Evolutionary conservation across 2,329 filamentous ascomycete genomes (phyloP), one percentile per base, ranked within the genome.

Genomic region (Fusarium oxysporum): DNA sequence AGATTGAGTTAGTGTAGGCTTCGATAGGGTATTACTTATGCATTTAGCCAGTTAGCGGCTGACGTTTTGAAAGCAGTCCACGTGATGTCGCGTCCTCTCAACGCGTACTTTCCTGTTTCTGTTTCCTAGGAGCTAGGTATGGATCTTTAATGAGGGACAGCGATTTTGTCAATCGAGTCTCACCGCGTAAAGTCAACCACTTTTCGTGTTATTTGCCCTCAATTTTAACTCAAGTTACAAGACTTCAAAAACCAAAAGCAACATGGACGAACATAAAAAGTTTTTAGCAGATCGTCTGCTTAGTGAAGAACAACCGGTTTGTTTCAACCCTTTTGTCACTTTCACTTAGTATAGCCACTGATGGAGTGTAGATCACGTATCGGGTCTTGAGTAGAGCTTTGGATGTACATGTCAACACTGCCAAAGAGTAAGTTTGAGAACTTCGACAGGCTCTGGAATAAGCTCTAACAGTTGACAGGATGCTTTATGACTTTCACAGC

Each of bases 401-500:
- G 60, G 92, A 94, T 78, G 88, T 97, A 48, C 93, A 98, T 80
- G 92, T 93, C 81, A 96, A 97, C 79, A 86, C 89, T 47, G 96
- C 96, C 17, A 99, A 99, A 83, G 91, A 95, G 95, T 97, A 84
- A 73, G 89, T 40, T 4, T 9, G 25, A 4, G 13, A 30, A 54
- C 19, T 16, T 28, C 19, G 12, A 38, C 32, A 44, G 40, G 33
- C 37, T 33, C 30, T 14, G n/a, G 30, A n/a, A 30, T 65, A 21
- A 16, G 78, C n/a, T 58, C 62, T 73, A 17, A 73, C 66, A 58
- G 25, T n/a, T 55, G 1, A 16, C 58, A 97, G 94, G 77, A 96
- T 97, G 89, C 90, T 98, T 7, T 97, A 92, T 82, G 95, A 97
- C 37, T 98, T 97, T 75, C 90, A 98, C 81, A 86, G 88, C 70